phyloP scores from a whole-genome alignment of 176 grass and related monocot species.

The Oryza punctata region DNA sequence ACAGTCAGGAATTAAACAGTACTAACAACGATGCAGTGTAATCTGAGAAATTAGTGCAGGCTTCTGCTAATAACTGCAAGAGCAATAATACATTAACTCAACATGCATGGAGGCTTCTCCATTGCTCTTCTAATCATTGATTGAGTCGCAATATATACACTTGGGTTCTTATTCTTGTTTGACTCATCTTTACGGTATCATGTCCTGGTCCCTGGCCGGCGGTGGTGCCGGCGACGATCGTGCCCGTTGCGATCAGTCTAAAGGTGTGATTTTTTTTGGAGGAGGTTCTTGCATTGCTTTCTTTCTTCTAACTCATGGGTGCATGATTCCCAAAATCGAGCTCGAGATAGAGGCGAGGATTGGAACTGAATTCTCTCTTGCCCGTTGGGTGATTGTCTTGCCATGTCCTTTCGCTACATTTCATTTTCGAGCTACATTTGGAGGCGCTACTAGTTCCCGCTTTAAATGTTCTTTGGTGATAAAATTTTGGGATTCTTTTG shows the following conservation, averaged over 20 bases:
- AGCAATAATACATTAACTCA: not conserved
- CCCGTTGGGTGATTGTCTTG: slow-evolving; percentile 17
- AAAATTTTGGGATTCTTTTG: slow-evolving; percentile 25
- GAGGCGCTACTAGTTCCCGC: slow-evolving; percentile 30
- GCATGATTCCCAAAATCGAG: slow-evolving; percentile 44
- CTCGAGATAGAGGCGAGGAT: slow-evolving; percentile 27
- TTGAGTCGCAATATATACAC: slow-evolving; percentile 41
- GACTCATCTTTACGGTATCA: slow-evolving; percentile 48
- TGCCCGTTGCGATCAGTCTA: slow-evolving; percentile 47
- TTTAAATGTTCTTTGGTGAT: slow-evolving; percentile 36
- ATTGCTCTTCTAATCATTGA: slow-evolving; percentile 55
- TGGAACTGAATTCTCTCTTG: slow-evolving; percentile 56
- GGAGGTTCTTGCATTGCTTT: not conserved
- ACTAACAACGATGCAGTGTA: not conserved
- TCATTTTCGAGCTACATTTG: slow-evolving; percentile 44
- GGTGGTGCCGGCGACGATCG: not conserved
- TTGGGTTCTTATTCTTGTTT: slow-evolving; percentile 69
- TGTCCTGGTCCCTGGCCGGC: slow-evolving; percentile 34
- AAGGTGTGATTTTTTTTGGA: slow-evolving; percentile 9
- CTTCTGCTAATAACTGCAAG: slow-evolving; percentile 18
- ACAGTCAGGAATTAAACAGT: not conserved
- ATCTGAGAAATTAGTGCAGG: not conserved
- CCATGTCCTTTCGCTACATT: slow-evolving; percentile 36
- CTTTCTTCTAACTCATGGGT: slow-evolving; percentile 19
- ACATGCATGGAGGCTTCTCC: slow-evolving; percentile 45